Percentiles rank a stretch among this genome's conserved stretches.
Conservation (phyloP, 1,284 basidiomycete genomes). For the Lignosus rhinocerotis region DNA sequence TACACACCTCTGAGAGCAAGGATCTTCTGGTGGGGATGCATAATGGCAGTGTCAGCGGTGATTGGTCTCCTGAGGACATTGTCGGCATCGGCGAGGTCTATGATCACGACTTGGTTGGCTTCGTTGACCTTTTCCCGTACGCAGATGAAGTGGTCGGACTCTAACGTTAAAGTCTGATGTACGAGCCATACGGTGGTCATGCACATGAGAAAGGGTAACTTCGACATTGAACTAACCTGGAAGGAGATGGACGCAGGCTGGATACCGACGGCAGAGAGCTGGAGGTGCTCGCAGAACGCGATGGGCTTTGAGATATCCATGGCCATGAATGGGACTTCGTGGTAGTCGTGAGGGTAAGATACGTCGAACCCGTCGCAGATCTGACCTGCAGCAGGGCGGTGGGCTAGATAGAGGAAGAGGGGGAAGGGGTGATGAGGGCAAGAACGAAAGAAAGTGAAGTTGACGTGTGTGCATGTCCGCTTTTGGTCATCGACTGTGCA, state of each 20-base stretch:
- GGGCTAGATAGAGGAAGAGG: slow-evolving; percentile 10
- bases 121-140: slow-evolving; percentile 88
- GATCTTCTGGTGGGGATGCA: slow-evolving; percentile 98
- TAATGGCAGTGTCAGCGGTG: slow-evolving; percentile 96
- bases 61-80: slow-evolving; percentile 97
- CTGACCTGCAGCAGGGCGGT: slow-evolving; percentile 29
- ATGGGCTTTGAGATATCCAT: slow-evolving; percentile 33
- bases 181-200: not conserved
- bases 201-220: slow-evolving; percentile 35
- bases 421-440: not conserved
- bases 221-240: slow-evolving; percentile 55
- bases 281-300: slow-evolving; percentile 72
- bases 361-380: slow-evolving; percentile 29
- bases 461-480: slow-evolving; percentile 28
- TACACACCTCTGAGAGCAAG: slow-evolving; percentile 88
- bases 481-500: slow-evolving; percentile 16
- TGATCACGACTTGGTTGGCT: slow-evolving; percentile 95
- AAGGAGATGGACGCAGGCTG: slow-evolving; percentile 98
- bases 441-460: slow-evolving; percentile 11
- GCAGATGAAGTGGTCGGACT: slow-evolving; percentile 97
- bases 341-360: slow-evolving; percentile 7
- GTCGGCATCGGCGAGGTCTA: slow-evolving; percentile 94
- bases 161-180: slow-evolving; percentile 81
- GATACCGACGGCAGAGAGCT: slow-evolving; percentile 95
- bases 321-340: slow-evolving; percentile 17